These are phyloP conservation scores for Neonectria ditissima DNA, from an alignment of 2,329 filamentous ascomycete genomes.

Conservation along the genomic window DNA sequence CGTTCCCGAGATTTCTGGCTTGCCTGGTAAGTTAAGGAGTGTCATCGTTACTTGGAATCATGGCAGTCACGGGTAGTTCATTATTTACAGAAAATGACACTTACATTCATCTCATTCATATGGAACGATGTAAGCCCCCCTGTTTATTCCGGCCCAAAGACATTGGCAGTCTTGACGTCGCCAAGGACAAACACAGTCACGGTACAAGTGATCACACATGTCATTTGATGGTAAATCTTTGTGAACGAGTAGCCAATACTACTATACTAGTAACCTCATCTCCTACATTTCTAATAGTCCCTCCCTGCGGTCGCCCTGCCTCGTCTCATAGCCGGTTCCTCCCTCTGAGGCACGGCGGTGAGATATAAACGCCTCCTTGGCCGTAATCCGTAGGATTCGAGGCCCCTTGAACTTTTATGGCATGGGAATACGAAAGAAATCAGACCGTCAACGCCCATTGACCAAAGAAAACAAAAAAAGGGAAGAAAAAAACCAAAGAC, in stretches of 20 bases:
- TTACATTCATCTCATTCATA: neutral
- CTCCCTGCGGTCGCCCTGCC: neutral
- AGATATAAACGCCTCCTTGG: slow-evolving; percentile 1
- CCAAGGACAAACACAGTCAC: neutral
- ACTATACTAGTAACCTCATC: neutral
- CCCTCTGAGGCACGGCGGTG: neutral
- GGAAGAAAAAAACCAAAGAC: slow-evolving; percentile 7
- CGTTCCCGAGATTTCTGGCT: too few species aligned
- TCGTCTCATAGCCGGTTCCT: neutral
- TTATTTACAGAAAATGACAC: too few species aligned
- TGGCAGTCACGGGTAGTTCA: too few species aligned
- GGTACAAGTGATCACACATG: neutral
- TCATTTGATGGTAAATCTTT: neutral
- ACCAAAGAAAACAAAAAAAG: neutral
- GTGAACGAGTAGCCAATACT: slow-evolving; percentile 9
- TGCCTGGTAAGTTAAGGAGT: too few species aligned
- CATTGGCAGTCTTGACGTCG: neutral
- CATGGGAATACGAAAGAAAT: slow-evolving; percentile 17
- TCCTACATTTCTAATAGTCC: neutral
- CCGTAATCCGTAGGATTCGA: neutral
- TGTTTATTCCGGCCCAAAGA: neutral
- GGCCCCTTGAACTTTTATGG: slow-evolving; percentile 17
- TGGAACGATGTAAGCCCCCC: neutral
- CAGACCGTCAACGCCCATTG: slow-evolving; percentile 22
- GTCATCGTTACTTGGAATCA: too few species aligned